Base-by-base conservation (phyloP, 768 basidiomycete genomes). In the Rossbeevera mucosa region DNA sequence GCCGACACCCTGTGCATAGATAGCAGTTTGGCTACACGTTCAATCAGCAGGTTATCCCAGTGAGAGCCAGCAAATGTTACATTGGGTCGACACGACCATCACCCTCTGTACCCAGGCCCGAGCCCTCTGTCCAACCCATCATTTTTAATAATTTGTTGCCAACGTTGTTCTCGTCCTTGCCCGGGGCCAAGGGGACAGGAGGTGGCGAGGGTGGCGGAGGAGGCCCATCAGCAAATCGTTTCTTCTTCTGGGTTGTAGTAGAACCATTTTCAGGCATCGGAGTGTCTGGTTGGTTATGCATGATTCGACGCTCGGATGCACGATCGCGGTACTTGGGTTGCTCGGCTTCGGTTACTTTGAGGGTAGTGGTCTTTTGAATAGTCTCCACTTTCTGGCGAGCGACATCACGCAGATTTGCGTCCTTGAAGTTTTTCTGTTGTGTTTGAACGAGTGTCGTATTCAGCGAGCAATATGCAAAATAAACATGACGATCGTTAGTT, bases 41-140 rank as follows among this genome's bases (percentile, higher is more conserved):
- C n/a, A 40, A 42, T 58, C 43, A 64, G 20, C 14, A 50, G 21
- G 60, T 52, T 22, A 16, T 40, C 40, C 26, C 18, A n/a, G 16
- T 24, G 43, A 6, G 36, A 26, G 42, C 44, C 8, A 14, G 33
- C 41, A 33, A 45, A 44, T 1, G 76, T 45, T 68, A 88, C 84
- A 97, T 83, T 12, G 94, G 94, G 51, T 94, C 91, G 11, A 91
- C 84, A 51, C 93, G 72, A 41, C 94, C 94, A 48, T 91, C 88
- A 4, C 88, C 88, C 44, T 78, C 78, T 7, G 82, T 78, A 1
- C 95, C 95, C 36, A 98, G 71, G 1, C 95, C 94, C 14, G 80
- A 83, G 6, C 94, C 94, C 61, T 88, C 88, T 56, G 79, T 89
- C 94, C 94, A 98, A 1, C 95, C 96, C 94, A 98, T 97, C 82